phyloP scores from a whole-genome alignment of 345 rosid species.

The Bretschneidera sinensis region DNA sequence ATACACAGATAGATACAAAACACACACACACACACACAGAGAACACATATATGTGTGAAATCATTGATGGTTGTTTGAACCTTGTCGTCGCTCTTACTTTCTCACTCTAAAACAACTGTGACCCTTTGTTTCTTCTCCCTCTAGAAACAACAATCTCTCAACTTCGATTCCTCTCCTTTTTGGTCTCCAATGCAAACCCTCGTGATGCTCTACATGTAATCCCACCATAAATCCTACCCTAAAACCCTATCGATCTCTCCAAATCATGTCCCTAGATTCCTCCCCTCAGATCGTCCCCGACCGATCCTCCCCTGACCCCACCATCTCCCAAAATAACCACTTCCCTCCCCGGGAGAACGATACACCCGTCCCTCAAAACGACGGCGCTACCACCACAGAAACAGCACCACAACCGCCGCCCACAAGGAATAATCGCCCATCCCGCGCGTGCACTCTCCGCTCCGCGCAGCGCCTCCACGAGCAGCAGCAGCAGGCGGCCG shows the following conservation, averaged over 20 bases:
- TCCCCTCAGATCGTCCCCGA: constrained; percentile 36
- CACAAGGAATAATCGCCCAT: constrained; percentile 76
- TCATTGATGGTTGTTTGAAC: constrained; percentile 24
- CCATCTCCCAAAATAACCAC: constrained; percentile 29
- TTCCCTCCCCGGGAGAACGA: constrained; percentile 26
- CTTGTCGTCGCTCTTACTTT: constrained; percentile 1
- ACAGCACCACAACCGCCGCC: constrained; percentile 15
- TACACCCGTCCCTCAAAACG: constrained; percentile 11
- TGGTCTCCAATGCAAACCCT: constrained; percentile 25
- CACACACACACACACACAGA: too few relatives aligned
- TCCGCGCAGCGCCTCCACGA: constrained; percentile 77
- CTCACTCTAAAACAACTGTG: background rate
- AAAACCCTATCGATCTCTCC: constrained; percentile 43
- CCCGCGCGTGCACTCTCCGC: constrained; percentile 92
- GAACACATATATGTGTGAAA: constrained; percentile 2
- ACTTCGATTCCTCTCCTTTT: constrained; percentile 1
- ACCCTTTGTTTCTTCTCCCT: constrained; percentile 1
- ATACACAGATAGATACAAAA: too few relatives aligned
- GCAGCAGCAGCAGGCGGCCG: constrained; percentile 55
- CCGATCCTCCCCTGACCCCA: constrained; percentile 46
- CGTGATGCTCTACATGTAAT: constrained; percentile 29
- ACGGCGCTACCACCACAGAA: constrained; percentile 13
- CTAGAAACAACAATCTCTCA: constrained; percentile 4
- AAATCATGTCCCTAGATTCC: constrained; percentile 48
- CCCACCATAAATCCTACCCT: constrained; percentile 29